These are phyloP conservation scores for Mycena indigotica DNA, from an alignment of 768 basidiomycete genomes.

Conservation along the genomic window DNA sequence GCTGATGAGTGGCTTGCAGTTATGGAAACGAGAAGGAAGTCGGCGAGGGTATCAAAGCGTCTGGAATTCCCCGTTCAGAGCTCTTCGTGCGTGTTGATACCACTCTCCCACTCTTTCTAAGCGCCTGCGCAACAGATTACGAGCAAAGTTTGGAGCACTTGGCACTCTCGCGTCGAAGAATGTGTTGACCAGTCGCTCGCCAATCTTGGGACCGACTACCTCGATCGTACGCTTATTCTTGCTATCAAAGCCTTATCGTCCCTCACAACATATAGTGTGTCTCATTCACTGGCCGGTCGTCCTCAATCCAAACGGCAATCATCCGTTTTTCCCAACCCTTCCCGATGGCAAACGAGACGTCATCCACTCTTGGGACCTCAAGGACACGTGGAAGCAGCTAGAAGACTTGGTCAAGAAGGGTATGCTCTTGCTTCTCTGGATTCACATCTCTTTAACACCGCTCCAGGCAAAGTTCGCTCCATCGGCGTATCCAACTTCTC, in stretches of 20 bases:
- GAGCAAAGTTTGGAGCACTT: slow-evolving; percentile 70
- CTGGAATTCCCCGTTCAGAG: slow-evolving; percentile 76
- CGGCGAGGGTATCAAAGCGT: slow-evolving; percentile 75
- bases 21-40: slow-evolving; percentile 84
- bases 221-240: slow-evolving; percentile 60
- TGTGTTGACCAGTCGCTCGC: slow-evolving; percentile 74
- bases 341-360: slow-evolving; percentile 69
- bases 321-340: slow-evolving; percentile 57
- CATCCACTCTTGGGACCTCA: slow-evolving; percentile 64
- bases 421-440: slow-evolving; percentile 23
- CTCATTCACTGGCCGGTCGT: slow-evolving; percentile 84
- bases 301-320: slow-evolving; percentile 68
- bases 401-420: slow-evolving; percentile 72
- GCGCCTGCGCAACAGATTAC: too few relatives aligned
- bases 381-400: slow-evolving; percentile 84
- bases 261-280: slow-evolving; percentile 45
- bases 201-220: slow-evolving; percentile 81
- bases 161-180: slow-evolving; percentile 72
- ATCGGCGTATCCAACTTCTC: slow-evolving; percentile 84
- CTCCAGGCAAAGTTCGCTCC: slow-evolving; percentile 59
- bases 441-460: slow-evolving; percentile 7
- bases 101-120: too few relatives aligned
- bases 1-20: slow-evolving; percentile 35
- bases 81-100: slow-evolving; percentile 50
- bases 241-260: slow-evolving; percentile 13